These are phyloP conservation scores for Gentiana straminea DNA, from an alignment of 257 asterid genomes.

Conservation along the genomic window DNA sequence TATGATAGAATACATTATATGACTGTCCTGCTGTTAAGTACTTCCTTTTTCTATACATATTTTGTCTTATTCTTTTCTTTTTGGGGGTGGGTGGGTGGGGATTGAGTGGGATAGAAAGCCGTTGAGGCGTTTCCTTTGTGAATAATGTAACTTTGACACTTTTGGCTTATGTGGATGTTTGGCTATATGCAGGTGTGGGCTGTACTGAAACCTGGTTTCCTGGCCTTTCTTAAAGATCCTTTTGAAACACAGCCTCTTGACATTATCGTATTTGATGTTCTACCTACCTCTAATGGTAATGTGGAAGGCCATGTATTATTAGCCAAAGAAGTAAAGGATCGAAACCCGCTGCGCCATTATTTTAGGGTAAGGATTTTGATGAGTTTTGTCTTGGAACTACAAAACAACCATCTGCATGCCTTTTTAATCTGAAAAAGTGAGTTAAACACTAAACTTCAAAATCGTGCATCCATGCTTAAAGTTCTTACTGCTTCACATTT, in stretches of 20 bases:
- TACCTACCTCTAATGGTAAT: conserved; percentile 79
- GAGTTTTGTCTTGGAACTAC: background rate
- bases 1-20: background rate
- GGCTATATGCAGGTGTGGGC: conserved; percentile 80
- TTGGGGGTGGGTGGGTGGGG: too few relatives aligned
- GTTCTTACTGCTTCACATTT: too few relatives aligned
- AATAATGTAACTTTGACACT: background rate
- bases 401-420: too few relatives aligned
- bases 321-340: conserved; percentile 87
- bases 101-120: too few relatives aligned
- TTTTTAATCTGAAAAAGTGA: too few relatives aligned
- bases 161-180: too few relatives aligned
- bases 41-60: too few relatives aligned
- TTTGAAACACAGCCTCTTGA: conserved; percentile 75
- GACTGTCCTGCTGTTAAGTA: background rate
- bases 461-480: too few relatives aligned
- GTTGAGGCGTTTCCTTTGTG: too few relatives aligned
- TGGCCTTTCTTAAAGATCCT: conserved; percentile 92
- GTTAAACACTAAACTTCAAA: too few relatives aligned
- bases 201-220: conserved; percentile 87
- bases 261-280: conserved; percentile 85
- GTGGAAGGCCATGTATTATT: conserved; percentile 63
- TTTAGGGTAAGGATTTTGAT: conserved; percentile 51
- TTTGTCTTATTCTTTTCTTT: too few relatives aligned
- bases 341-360: conserved; percentile 88